Evolutionary conservation across 2,329 filamentous ascomycete genomes (phyloP).

Genomic region (Biscogniauxia mediterranea): DNA sequence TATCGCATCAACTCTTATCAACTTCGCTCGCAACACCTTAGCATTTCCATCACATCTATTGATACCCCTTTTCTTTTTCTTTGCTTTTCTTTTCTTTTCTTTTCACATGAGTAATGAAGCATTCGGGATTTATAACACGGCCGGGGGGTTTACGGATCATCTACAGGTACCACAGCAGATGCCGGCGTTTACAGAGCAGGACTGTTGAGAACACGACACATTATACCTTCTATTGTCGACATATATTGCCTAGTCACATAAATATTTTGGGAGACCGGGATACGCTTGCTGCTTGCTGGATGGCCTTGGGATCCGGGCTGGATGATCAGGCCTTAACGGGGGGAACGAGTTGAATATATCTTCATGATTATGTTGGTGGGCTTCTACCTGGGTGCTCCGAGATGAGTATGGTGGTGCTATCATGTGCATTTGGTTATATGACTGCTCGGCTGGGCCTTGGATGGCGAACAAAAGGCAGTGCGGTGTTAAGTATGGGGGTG

Average conservation of each 20-base stretch:
- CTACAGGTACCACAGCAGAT: slow-evolving; percentile 25
- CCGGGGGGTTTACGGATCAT: slow-evolving; percentile 21
- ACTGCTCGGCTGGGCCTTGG: not conserved
- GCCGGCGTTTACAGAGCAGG: slow-evolving; percentile 20
- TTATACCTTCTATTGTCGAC: slow-evolving; percentile 19
- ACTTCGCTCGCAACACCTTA: not conserved
- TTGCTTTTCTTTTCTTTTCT: slow-evolving; percentile 21
- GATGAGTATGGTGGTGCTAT: not conserved
- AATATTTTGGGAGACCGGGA: not conserved
- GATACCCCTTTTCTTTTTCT: slow-evolving; percentile 30
- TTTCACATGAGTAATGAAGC: slow-evolving; percentile 24
- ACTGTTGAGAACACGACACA: slow-evolving; percentile 7
- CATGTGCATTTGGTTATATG: not conserved
- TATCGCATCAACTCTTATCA: slow-evolving; percentile 1
- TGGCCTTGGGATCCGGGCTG: not conserved
- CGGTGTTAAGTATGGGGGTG: not conserved
- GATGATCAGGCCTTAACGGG: not conserved
- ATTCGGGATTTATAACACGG: slow-evolving; percentile 25
- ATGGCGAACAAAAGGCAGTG: not conserved
- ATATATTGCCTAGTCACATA: slow-evolving; percentile 21
- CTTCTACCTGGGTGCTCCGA: no score
- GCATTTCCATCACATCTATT: slow-evolving; percentile 29
- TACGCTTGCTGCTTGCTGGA: not conserved
- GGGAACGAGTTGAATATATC: not conserved
- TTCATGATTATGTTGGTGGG: not conserved